These are phyloP conservation scores for Pseudogymnoascus sp. DNA, from an alignment of 2,329 filamentous ascomycete genomes.

Conservation along the genomic window DNA sequence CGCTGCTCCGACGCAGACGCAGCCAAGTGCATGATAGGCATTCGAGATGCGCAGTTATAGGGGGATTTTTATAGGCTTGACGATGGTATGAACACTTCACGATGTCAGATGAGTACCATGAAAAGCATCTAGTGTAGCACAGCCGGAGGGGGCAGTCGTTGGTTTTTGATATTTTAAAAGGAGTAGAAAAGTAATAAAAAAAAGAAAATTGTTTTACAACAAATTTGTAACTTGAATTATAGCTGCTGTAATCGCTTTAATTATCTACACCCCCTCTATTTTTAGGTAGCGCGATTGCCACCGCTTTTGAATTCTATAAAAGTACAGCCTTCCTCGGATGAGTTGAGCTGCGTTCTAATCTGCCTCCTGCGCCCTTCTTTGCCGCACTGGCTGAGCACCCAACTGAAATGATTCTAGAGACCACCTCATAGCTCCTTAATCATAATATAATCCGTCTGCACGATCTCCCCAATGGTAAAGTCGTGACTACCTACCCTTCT, in stretches of 20 bases:
- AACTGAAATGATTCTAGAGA: background rate
- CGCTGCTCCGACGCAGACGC: slow-evolving; percentile 10
- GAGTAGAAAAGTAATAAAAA: background rate
- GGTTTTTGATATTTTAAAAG: background rate
- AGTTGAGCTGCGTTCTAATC: background rate
- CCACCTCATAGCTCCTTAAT: slow-evolving; percentile 26
- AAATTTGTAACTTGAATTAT: background rate
- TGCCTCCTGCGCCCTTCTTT: background rate
- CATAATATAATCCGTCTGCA: slow-evolving; percentile 38
- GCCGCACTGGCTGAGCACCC: background rate
- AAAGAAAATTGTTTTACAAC: slow-evolving; percentile 1
- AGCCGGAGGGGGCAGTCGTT: background rate
- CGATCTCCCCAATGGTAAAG: slow-evolving; percentile 33
- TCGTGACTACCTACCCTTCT: slow-evolving; percentile 32
- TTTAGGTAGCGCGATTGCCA: background rate
- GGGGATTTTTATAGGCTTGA: background rate
- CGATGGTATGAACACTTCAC: slow-evolving; percentile 5
- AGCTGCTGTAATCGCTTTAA: background rate
- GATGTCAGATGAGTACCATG: slow-evolving; percentile 1
- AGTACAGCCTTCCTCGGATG: background rate
- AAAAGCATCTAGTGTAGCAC: slow-evolving; percentile 4
- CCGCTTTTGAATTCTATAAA: background rate
- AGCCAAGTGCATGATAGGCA: background rate
- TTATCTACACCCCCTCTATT: background rate
- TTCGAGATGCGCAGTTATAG: background rate